Percentiles rank a stretch among this genome's conserved stretches.
Evolutionary conservation across 2,329 filamentous ascomycete genomes (phyloP).

Genomic region (Trichoderma aggressivum): DNA sequence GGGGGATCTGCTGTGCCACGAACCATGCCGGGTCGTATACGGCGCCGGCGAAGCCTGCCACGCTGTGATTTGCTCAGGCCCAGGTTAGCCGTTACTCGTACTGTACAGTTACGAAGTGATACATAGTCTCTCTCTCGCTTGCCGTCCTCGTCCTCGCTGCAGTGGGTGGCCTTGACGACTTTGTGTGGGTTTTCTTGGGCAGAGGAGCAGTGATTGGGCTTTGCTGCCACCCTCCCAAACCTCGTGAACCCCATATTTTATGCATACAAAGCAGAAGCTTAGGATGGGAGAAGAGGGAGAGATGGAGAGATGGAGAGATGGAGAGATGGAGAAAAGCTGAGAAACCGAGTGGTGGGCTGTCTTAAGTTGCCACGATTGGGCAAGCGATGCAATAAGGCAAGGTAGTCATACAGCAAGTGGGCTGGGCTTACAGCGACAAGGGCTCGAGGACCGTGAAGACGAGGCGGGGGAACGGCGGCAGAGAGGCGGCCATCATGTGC

Average conservation of each 20-base stretch:
- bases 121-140: neutral
- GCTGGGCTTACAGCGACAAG: conserved; percentile 56
- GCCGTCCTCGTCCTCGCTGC: neutral
- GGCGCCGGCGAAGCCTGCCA: conserved; percentile 57
- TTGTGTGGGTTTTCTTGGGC: neutral
- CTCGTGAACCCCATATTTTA: neutral
- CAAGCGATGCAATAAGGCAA: neutral
- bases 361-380: neutral
- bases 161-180: neutral
- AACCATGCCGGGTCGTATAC: conserved; percentile 59
- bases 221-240: neutral
- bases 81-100: conserved; percentile 2
- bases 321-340: neutral
- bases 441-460: conserved; percentile 68
- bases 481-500: conserved; percentile 53
- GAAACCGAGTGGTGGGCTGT: neutral
- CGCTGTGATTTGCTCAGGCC: conserved; percentile 37
- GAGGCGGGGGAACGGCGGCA: conserved; percentile 61
- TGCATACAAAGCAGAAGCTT: neutral
- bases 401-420: neutral
- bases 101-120: neutral
- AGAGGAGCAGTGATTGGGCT: neutral
- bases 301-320: neutral
- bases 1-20: conserved; percentile 57
- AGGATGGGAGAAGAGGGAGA: neutral